These are phyloP conservation scores for Coemansia sp. DNA, from an alignment of 192 early-diverging fungal species.

Conservation along the genomic window DNA sequence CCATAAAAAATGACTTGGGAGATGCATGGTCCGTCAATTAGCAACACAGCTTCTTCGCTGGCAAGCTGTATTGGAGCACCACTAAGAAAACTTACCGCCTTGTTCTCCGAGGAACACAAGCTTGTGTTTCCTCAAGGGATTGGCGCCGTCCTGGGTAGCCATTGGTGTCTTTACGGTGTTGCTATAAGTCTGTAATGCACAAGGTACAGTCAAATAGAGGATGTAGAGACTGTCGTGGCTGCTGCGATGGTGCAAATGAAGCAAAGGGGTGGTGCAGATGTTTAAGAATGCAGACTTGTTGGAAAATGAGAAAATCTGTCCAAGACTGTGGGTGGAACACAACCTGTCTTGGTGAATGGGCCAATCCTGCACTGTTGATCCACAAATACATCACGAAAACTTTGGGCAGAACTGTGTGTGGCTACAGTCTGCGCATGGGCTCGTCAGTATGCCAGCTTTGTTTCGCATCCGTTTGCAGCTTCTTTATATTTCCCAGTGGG, in stretches of 20 bases:
- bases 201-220: neutral
- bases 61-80: neutral
- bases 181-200: neutral
- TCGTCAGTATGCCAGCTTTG: neutral
- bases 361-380: neutral
- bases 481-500: neutral
- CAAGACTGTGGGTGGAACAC: neutral
- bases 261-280: neutral
- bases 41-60: neutral
- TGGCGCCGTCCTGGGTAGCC: constrained; percentile 50
- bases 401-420: neutral
- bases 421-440: neutral
- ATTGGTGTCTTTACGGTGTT: constrained; percentile 14
- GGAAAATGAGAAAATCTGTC: neutral
- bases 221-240: neutral
- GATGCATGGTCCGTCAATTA: neutral
- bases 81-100: constrained; percentile 71
- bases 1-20: neutral
- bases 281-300: neutral
- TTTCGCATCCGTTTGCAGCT: neutral
- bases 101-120: constrained; percentile 99
- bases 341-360: neutral
- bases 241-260: neutral
- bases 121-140: constrained; percentile 89
- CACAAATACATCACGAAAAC: neutral